phyloP scores from a whole-genome alignment of 768 basidiomycete species.

The Clavulina sp. region DNA sequence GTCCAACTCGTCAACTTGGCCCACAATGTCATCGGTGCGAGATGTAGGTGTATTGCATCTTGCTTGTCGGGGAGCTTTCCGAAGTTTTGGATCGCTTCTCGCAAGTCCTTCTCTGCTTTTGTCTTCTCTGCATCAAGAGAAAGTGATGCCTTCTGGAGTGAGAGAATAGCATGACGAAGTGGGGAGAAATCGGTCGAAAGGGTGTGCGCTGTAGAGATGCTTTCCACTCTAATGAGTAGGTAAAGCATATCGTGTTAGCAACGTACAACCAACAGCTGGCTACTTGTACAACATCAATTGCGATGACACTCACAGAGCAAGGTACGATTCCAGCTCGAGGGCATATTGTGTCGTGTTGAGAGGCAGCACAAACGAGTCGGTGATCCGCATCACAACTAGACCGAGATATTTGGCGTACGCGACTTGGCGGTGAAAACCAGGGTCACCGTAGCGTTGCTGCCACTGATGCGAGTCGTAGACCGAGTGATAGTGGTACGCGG shows the following conservation, averaged over 20 bases:
- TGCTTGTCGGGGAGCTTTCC: too few relatives aligned
- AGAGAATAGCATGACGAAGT: slow-evolving; percentile 18
- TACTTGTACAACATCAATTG: background rate
- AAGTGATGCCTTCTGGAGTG: slow-evolving; percentile 17
- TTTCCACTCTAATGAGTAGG: slow-evolving; percentile 29
- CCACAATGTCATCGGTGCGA: too few relatives aligned
- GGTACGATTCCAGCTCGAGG: slow-evolving; percentile 35
- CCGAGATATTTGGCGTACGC: slow-evolving; percentile 53
- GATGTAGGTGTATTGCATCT: too few relatives aligned
- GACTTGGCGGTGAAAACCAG: slow-evolving; percentile 56
- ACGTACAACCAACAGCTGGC: background rate
- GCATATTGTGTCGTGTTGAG: slow-evolving; percentile 55
- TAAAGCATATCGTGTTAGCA: too few relatives aligned
- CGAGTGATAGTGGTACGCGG: slow-evolving; percentile 49
- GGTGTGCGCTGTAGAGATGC: slow-evolving; percentile 18
- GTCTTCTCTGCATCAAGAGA: slow-evolving; percentile 19
- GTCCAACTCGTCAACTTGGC: too few relatives aligned
- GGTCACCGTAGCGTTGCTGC: slow-evolving; percentile 62
- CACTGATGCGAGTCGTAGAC: slow-evolving; percentile 24
- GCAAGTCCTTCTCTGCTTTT: slow-evolving; percentile 21
- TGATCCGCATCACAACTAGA: slow-evolving; percentile 34
- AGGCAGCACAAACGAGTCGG: slow-evolving; percentile 38
- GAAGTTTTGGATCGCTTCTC: slow-evolving; percentile 12
- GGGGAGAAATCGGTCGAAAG: slow-evolving; percentile 16
- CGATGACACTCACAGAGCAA: slow-evolving; percentile 28